Conservation (phyloP, 176 grass and related monocot genomes). For the Zea luxurians region DNA sequence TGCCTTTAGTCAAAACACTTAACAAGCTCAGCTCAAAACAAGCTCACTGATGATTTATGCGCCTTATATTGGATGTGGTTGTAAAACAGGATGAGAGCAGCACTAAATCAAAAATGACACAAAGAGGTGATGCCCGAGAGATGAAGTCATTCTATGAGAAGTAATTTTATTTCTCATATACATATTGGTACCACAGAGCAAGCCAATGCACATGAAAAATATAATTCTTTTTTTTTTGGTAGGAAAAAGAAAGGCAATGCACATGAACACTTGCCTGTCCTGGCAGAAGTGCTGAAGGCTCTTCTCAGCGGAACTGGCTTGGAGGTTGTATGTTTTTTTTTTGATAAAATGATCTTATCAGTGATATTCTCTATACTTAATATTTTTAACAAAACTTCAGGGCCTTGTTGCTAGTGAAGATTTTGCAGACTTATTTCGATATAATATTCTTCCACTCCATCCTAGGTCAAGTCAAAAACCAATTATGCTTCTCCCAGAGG, state of each 20-base stretch:
- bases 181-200: constrained; percentile 15
- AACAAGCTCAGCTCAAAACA: constrained; percentile 6
- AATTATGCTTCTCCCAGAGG: constrained; percentile 94
- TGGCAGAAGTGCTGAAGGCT: constrained; percentile 74
- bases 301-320: constrained; percentile 53
- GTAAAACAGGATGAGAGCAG: constrained; percentile 63
- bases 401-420: constrained; percentile 46
- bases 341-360: constrained; percentile 21
- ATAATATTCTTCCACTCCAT: constrained; percentile 94
- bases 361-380: constrained; percentile 24
- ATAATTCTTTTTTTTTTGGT: not conserved
- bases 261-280: constrained; percentile 51
- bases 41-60: constrained; percentile 21
- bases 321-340: constrained; percentile 50
- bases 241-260: constrained; percentile 67
- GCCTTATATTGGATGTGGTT: constrained; percentile 36
- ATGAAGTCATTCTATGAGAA: constrained; percentile 69
- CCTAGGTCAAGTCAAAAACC: constrained; percentile 54
- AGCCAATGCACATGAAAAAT: constrained; percentile 43
- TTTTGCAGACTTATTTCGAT: constrained; percentile 59
- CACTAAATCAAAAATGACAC: constrained; percentile 57
- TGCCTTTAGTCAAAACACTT: not conserved
- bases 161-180: constrained; percentile 50
- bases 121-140: constrained; percentile 81
- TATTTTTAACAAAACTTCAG: constrained; percentile 50